Evolutionary conservation across 179 eudicot genomes (phyloP), one percentile per base, ranked within the genome.

Genomic region (Dionaea muscipula): DNA sequence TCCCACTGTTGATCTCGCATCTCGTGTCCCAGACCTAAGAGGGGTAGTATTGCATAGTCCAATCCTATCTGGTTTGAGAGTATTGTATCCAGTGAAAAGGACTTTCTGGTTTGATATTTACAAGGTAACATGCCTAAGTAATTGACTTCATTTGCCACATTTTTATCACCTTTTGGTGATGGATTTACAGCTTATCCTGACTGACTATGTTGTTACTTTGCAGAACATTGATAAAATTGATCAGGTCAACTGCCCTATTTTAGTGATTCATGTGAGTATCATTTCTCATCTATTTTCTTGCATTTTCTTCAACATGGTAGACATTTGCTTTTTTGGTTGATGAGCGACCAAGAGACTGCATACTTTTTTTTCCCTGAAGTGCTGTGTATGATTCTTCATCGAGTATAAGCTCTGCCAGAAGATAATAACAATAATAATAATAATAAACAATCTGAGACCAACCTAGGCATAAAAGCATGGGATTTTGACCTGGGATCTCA

Each of bases 21-120:
- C 97, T 37, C 95, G 87, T n/a, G 36, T 73, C 26, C 87, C 95
- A 43, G 72, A 90, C 67, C 71, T 86, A 48, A 76, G 94, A 80
- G 97, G 90, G 26, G 95, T 86, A 33, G 94, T 90, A 57, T 74
- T 90, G 47, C 97, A 90, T 60, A 86, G 95, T 62, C 97, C 97
- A 23, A 86, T 90, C 31, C 74, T 82, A 28, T 90, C 97, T 55
- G 97, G 97, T 27, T 61, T 90, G 33, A 77, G 97, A 65, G 97
- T 90, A 46, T 70, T 90, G 48, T 81, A 86, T 68, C 84, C 97
- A 60, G 85, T 80, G 27, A 90, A 80, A 71, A 72, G 88, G 60
- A 84, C 95, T 12, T 90, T 76, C 59, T 90, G 95, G 94, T 90
- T 90, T 51, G 97, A 90, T 67, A 90, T 90, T 31, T 90, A 76